Conservation (phyloP, 371 early-diverging fungal genomes). For the Saksenaea oblongispora region DNA sequence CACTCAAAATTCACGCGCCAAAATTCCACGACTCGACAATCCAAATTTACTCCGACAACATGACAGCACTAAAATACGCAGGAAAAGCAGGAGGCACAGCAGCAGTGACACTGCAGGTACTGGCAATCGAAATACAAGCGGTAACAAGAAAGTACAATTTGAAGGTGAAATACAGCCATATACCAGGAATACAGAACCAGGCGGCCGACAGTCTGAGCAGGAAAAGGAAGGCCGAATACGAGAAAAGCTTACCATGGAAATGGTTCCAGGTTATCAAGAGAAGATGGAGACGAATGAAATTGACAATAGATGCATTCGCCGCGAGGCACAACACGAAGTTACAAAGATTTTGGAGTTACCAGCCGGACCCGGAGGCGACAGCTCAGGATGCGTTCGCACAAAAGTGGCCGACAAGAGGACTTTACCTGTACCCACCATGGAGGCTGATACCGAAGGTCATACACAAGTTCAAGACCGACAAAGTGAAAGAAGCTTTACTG, state of each 20-base stretch:
- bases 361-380: slow-evolving; percentile 25
- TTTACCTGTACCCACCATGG: slow-evolving; percentile 29
- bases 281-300: not conserved
- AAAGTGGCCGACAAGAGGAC: slow-evolving; percentile 18
- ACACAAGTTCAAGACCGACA: slow-evolving; percentile 18
- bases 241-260: slow-evolving; percentile 1
- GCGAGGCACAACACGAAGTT: slow-evolving; percentile 17
- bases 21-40: slow-evolving; percentile 13
- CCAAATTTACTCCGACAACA: slow-evolving; percentile 21
- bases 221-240: slow-evolving; percentile 8
- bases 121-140: slow-evolving; percentile 19
- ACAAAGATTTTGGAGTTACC: slow-evolving; percentile 17
- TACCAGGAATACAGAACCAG: slow-evolving; percentile 18
- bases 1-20: slow-evolving; percentile 12
- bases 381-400: slow-evolving; percentile 32
- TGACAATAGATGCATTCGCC: slow-evolving; percentile 37
- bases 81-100: slow-evolving; percentile 21
- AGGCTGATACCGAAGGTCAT: slow-evolving; percentile 24
- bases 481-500: slow-evolving; percentile 12
- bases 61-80: slow-evolving; percentile 24
- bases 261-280: slow-evolving; percentile 8
- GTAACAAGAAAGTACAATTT: slow-evolving; percentile 13
- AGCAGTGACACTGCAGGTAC: slow-evolving; percentile 11
- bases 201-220: slow-evolving; percentile 18
- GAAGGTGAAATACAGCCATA: slow-evolving; percentile 12